Evolutionary conservation across 2,329 filamentous ascomycete species (phyloP).

Genomic region (Helotiales sp.): DNA sequence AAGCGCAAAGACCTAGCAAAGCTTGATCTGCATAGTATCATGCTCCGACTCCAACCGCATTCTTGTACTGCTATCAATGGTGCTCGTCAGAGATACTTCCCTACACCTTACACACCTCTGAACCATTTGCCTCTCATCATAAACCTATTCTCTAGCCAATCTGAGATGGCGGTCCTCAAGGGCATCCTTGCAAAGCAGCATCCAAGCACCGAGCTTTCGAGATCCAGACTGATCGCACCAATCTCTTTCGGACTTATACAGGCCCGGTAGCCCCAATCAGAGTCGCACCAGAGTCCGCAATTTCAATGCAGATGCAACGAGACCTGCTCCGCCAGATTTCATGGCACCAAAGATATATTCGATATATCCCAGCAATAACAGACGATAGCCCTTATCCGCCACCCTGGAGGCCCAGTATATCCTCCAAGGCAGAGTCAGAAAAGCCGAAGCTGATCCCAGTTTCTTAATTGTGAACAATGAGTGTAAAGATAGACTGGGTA

Average conservation of each 20-base stretch:
- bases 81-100: background rate
- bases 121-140: background rate
- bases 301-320: too few species aligned
- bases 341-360: too few species aligned
- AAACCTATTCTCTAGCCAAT: background rate
- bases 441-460: background rate
- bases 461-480: background rate
- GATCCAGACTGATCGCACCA: background rate
- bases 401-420: background rate
- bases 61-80: background rate
- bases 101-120: background rate
- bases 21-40: background rate
- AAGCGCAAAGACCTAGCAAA: background rate
- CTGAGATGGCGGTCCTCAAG: background rate
- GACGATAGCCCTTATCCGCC: too few species aligned
- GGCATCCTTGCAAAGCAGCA: background rate
- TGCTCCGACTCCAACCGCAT: background rate
- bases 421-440: background rate
- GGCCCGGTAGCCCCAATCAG: too few species aligned
- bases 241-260: too few species aligned
- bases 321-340: too few species aligned
- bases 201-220: background rate
- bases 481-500: background rate
- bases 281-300: too few species aligned
- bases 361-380: too few species aligned